Base-by-base conservation (phyloP, 2,329 filamentous ascomycete species). In the Nothopassalora personata region DNA sequence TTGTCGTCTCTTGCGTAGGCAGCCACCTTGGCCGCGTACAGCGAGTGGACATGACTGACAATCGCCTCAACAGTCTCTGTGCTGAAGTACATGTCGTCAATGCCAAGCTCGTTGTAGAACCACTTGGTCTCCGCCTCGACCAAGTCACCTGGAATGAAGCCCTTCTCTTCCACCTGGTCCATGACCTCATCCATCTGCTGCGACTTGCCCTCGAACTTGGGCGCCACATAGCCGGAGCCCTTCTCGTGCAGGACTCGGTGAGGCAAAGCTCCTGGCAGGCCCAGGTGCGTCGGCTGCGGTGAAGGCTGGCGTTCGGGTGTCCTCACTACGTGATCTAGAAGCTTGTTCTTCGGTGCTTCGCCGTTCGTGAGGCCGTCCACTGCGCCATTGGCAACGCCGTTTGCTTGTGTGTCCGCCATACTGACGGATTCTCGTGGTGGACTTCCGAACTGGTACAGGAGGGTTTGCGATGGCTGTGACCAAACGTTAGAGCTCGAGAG, bases 91-190 rank as follows among this genome's bases (percentile, higher is more conserved):
- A 96, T 93, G 81, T 97, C 94, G 71, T 99, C 94, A 69, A 99
- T 99, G 68, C 94, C 94, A 27, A 99, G 85, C 75, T 95, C 89
- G 73, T 94, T 90, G 80, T 99, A 99, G 81, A 99, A 99, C 93
- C 94, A 99, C 60, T 85, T 83, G 54, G 92, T 90, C 77, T 99
- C 92, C 28, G 86, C 83, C 63, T 95, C 89, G 63, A 97, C 83
- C 66, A 96, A 89, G 54, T 88, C 81, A 58, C 84, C 82, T 1
- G 94, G 94, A 62, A 99, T 90, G 83, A 95, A 97, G 60, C 87
- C 89, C 71, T 87, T 89, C 65, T 87, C 83, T 70, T 85, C 82
- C 67, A 97, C 86, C 71, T 87, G 80, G 66, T 88, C 86, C 85
- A 91, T 91, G 72, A 97, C 92, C 86, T 86, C 79, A 72, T 89